These are phyloP conservation scores for Zygnema cylindricum DNA, from an alignment of 139 green algal genomes.

Conservation along the genomic window DNA sequence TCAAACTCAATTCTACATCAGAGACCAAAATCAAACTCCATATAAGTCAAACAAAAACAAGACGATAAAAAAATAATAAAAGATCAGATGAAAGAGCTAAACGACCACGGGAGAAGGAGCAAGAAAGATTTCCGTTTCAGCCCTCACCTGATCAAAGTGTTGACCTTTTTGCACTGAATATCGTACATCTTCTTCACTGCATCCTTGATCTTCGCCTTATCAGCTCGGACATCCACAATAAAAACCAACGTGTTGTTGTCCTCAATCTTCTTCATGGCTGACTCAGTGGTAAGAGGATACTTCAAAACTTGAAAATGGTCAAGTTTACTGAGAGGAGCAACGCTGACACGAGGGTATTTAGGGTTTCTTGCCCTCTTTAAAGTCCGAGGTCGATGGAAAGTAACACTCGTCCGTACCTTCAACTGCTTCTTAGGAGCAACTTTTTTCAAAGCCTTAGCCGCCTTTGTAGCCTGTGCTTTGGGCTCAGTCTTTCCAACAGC, in stretches of 20 bases:
- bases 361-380: conserved; percentile 73
- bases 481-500: conserved; percentile 44
- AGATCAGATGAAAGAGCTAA: too few relatives aligned
- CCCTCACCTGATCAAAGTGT: conserved; percentile 94
- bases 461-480: conserved; percentile 75
- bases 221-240: conserved; percentile 82
- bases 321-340: conserved; percentile 58
- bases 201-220: conserved; percentile 88
- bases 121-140: too few relatives aligned
- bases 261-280: conserved; percentile 99
- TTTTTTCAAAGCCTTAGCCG: conserved; percentile 94
- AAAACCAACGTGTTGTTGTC: conserved; percentile 99
- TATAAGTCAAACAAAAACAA: too few relatives aligned
- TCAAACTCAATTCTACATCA: too few relatives aligned
- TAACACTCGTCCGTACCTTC: conserved; percentile 64
- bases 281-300: conserved; percentile 97
- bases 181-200: conserved; percentile 95
- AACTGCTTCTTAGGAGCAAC: conserved; percentile 73
- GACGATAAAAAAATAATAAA: too few relatives aligned
- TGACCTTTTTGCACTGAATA: conserved; percentile 97
- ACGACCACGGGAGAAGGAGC: too few relatives aligned
- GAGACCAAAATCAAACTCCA: too few relatives aligned
- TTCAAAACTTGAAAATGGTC: conserved; percentile 85
- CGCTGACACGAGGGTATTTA: conserved; percentile 64
- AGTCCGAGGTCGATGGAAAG: conserved; percentile 88